A percentile compares a stretch with the other conserved stretches of the same genome.
phyloP scores from a whole-genome alignment of 2,329 filamentous ascomycete genomes.

The Scedosporium aurantiacum region DNA sequence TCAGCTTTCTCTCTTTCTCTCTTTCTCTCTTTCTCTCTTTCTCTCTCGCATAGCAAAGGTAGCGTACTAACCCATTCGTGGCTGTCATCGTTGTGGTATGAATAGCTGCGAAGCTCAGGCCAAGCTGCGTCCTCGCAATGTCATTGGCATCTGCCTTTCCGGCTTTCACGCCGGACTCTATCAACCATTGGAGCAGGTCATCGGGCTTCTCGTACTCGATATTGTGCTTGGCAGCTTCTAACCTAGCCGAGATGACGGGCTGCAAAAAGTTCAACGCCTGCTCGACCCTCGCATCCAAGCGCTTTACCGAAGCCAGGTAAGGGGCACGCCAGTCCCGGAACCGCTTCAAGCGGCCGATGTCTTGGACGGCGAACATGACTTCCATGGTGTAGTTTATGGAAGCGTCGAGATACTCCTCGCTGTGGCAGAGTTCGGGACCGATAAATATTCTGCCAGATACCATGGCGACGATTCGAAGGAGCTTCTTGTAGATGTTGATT shows the following conservation, averaged over 20 bases:
- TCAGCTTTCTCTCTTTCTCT: neutral
- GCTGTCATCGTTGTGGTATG: constrained; percentile 36
- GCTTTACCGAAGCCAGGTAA: constrained; percentile 22
- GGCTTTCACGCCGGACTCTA: constrained; percentile 25
- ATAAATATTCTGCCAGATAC: constrained; percentile 36
- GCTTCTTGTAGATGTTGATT: constrained; percentile 26
- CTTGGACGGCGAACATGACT: constrained; percentile 23
- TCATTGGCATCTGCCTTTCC: constrained; percentile 18
- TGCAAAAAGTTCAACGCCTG: constrained; percentile 23
- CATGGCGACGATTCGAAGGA: constrained; percentile 34
- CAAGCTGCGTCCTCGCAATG: constrained; percentile 30
- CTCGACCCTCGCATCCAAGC: constrained; percentile 18
- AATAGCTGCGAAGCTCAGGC: constrained; percentile 37
- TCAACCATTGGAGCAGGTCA: constrained; percentile 37
- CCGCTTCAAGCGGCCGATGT: constrained; percentile 20
- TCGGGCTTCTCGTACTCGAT: constrained; percentile 22
- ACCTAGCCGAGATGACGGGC: constrained; percentile 22
- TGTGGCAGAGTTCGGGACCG: constrained; percentile 32
- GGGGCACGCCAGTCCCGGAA: constrained; percentile 21
- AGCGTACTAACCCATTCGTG: constrained; percentile 28
- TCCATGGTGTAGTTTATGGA: constrained; percentile 37
- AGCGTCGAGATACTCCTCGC: constrained; percentile 31
- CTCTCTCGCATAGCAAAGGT: neutral
- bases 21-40: too few relatives aligned
- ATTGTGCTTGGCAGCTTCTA: constrained; percentile 9